Percentiles rank a stretch among this genome's conserved stretches.
Evolutionary conservation across 208 protist genomes (phyloP).

Genomic region (Trypanosoma vivax): DNA sequence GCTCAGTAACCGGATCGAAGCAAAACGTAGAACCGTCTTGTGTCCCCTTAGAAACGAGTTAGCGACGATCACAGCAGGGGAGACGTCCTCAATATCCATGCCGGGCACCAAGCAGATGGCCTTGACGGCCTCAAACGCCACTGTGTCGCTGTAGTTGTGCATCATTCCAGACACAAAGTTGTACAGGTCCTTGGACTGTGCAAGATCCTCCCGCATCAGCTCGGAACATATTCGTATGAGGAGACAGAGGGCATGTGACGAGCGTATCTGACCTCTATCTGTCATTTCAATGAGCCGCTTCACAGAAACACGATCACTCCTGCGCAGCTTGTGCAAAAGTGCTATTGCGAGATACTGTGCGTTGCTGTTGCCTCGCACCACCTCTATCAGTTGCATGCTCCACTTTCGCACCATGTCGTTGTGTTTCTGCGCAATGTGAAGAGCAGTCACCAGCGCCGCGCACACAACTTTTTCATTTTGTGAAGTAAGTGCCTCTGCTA

Average conservation of each 20-base stretch:
- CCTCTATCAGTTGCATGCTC: conserved; percentile 93
- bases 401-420: conserved; percentile 92
- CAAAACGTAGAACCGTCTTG: conserved; percentile 91
- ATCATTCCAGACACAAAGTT: conserved; percentile 90
- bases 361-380: conserved; percentile 82
- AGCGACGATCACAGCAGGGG: conserved; percentile 89
- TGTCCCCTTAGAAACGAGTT: conserved; percentile 91
- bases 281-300: conserved; percentile 90
- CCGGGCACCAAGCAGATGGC: conserved; percentile 92
- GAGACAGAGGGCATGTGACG: conserved; percentile 91
- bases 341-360: conserved; percentile 97
- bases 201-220: conserved; percentile 91
- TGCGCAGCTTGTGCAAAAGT: conserved; percentile 94
- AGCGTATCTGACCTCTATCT: conserved; percentile 79
- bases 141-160: conserved; percentile 92
- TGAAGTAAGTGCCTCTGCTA: conserved; percentile 97
- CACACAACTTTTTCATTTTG: conserved; percentile 91
- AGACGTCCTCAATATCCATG: conserved; percentile 85
- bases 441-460: conserved; percentile 96
- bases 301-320: conserved; percentile 95
- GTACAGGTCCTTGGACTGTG: conserved; percentile 66
- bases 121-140: conserved; percentile 96
- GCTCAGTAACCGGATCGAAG: conserved; percentile 93
- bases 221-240: conserved; percentile 92
- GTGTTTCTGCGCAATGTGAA: conserved; percentile 90